Percentiles rank a stretch among this genome's conserved stretches.
Evolutionary conservation across 2,329 filamentous ascomycete species (phyloP).

Genomic region (Aspergillus brunneoviolaceus): DNA sequence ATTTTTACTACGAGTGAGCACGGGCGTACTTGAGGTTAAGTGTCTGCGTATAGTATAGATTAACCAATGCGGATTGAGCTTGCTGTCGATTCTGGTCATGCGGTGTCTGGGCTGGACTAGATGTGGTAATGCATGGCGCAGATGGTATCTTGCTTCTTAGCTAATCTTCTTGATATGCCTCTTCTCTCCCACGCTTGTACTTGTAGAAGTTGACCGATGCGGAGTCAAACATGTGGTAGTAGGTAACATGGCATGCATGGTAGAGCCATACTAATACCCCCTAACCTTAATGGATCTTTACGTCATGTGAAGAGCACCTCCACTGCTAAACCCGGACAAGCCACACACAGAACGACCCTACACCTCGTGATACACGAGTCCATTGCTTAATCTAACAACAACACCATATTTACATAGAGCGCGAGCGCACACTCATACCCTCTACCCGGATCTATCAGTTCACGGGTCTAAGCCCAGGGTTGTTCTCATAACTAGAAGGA

Average conservation of each 20-base stretch:
- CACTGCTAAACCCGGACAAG: neutral
- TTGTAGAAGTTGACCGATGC: too few species aligned
- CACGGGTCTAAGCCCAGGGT: constrained; percentile 3
- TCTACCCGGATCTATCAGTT: constrained; percentile 22
- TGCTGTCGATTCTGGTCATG: too few species aligned
- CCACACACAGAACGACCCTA: neutral
- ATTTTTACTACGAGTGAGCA: neutral
- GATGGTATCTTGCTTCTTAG: too few species aligned
- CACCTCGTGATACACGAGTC: constrained; percentile 11
- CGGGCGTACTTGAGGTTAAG: neutral
- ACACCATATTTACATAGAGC: constrained; percentile 34
- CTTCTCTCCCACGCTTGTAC: too few species aligned
- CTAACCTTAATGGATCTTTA: neutral
- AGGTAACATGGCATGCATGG: too few species aligned
- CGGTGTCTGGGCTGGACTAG: too few species aligned
- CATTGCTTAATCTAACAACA: constrained; percentile 32
- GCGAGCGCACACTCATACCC: constrained; percentile 19
- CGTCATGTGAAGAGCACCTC: neutral
- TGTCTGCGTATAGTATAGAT: too few species aligned
- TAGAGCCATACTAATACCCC: too few species aligned
- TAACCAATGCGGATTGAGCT: too few species aligned
- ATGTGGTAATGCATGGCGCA: too few species aligned
- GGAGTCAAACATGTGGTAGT: too few species aligned
- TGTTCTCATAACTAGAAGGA: neutral
- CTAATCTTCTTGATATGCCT: too few species aligned